Conservation (phyloP, 371 early-diverging fungal species). For the Mucor saturninus region DNA sequence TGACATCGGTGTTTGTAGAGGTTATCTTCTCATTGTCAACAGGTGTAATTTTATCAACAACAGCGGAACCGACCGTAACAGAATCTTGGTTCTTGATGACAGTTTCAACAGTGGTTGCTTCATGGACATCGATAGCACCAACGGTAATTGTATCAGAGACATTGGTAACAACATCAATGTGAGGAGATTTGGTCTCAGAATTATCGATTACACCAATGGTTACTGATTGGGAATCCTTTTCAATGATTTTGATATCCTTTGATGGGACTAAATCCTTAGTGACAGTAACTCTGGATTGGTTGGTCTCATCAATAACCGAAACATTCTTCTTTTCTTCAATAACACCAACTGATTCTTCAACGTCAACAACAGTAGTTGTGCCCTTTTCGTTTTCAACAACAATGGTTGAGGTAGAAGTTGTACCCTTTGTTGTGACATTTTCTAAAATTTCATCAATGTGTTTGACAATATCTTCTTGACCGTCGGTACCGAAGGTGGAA, state of each 20-base stretch:
- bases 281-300: too few species aligned
- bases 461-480: conserved; percentile 13
- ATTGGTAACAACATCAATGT: background rate
- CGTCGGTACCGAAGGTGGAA: conserved; percentile 26
- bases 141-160: conserved; percentile 4
- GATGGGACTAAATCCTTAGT: too few species aligned
- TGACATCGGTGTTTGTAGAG: background rate
- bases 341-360: background rate
- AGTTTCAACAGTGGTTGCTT: background rate
- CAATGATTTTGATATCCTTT: too few species aligned
- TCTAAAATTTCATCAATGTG: conserved; percentile 24
- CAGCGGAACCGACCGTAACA: background rate
- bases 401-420: background rate
- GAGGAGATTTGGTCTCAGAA: background rate
- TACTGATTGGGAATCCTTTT: background rate
- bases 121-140: background rate
- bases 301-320: too few species aligned
- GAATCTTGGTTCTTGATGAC: background rate
- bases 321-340: conserved; percentile 5
- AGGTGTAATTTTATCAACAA: background rate
- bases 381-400: conserved; percentile 12
- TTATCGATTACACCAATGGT: background rate
- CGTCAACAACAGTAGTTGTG: background rate
- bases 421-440: conserved; percentile 3
- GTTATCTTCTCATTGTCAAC: background rate